Evolutionary conservation across 1,284 basidiomycete genomes (phyloP).

Genomic region (Phaffia rhodozyma): DNA sequence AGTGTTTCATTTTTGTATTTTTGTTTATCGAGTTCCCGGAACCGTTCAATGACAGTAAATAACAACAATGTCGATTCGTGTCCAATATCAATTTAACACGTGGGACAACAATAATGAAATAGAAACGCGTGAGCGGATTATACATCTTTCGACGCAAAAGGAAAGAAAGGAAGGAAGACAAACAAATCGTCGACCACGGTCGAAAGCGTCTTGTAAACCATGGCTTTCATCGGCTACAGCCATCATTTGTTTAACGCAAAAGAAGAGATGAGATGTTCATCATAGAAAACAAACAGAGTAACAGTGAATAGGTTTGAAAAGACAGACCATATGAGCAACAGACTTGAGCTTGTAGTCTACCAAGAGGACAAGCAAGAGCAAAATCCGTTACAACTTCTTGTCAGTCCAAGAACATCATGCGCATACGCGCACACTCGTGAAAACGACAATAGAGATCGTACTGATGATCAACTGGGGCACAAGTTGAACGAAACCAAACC

Average conservation of each 20-base stretch:
- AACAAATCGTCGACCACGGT: slow-evolving; percentile 43
- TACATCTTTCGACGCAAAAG: background rate
- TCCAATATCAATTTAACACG: no score
- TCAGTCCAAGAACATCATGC: background rate
- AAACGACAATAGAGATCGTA: no score
- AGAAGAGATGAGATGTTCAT: background rate
- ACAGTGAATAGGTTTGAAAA: slow-evolving; percentile 29
- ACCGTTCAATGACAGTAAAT: no score
- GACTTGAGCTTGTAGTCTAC: slow-evolving; percentile 79
- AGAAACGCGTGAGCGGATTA: no score
- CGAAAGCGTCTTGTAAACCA: slow-evolving; percentile 85
- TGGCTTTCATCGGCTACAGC: slow-evolving; percentile 60
- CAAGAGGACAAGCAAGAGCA: slow-evolving; percentile 42
- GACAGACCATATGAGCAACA: slow-evolving; percentile 29
- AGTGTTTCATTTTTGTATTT: slow-evolving; percentile 17
- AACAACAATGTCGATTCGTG: no score
- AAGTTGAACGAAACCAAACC: slow-evolving; percentile 94
- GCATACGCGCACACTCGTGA: slow-evolving; percentile 17
- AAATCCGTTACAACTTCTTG: background rate
- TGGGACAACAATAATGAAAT: no score
- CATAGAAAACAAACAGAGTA: no score
- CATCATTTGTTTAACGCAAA: background rate
- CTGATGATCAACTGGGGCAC: slow-evolving; percentile 66
- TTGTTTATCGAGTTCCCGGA: background rate
- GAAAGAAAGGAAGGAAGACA: slow-evolving; percentile 19